Evolutionary conservation across 257 asterid species (phyloP).

Genomic region (Nyctanthes arbortristis): DNA sequence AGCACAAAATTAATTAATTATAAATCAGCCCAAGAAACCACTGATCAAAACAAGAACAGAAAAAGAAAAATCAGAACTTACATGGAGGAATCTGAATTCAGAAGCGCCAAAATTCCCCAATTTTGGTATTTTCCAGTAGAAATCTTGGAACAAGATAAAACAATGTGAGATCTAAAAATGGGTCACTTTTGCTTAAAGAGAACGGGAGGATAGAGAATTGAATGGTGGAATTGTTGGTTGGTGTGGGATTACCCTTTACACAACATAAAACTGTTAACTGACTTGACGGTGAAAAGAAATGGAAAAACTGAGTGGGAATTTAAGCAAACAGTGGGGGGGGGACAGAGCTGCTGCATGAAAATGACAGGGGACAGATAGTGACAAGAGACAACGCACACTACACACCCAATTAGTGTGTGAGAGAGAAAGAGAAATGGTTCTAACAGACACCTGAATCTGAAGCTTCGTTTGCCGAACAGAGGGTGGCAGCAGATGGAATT

Average conservation of each 20-base stretch:
- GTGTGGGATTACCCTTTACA: conserved; percentile 25
- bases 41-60: no score
- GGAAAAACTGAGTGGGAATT: conserved; percentile 28
- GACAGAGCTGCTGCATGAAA: conserved; percentile 18
- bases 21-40: conserved; percentile 20
- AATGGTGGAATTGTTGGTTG: conserved; percentile 30
- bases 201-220: conserved; percentile 30
- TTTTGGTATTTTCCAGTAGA: neutral
- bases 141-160: conserved; percentile 27
- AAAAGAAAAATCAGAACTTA: conserved; percentile 12
- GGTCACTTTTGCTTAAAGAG: conserved; percentile 36
- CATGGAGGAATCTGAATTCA: conserved; percentile 22
- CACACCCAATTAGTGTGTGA: conserved; percentile 22
- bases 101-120: conserved; percentile 13
- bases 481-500: conserved; percentile 51
- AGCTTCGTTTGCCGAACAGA: conserved; percentile 65
- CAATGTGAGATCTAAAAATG: conserved; percentile 17
- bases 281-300: conserved; percentile 23
- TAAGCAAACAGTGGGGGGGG: conserved; percentile 29
- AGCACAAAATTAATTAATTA: conserved; percentile 4
- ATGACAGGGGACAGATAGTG: conserved; percentile 38
- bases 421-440: conserved; percentile 11
- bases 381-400: conserved; percentile 41
- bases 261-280: conserved; percentile 32
- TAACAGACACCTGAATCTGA: conserved; percentile 52